phyloP scores from a whole-genome alignment of 164 flowering plant species.

The Hamamelis virginiana region DNA sequence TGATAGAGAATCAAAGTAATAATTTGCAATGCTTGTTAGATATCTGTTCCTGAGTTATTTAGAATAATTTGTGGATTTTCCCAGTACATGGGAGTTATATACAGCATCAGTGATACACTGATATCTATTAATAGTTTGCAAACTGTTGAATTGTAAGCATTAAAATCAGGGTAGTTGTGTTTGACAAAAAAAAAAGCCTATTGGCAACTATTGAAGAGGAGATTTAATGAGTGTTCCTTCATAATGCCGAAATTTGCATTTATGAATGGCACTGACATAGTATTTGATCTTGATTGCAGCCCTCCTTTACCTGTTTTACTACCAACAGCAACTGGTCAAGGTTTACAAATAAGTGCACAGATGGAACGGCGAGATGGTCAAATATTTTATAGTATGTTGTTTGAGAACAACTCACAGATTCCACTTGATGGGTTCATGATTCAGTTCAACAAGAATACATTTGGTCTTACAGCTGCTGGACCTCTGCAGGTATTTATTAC shows the following conservation, averaged over 20 bases:
- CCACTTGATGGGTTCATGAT: constrained; percentile 97
- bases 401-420: constrained; percentile 79
- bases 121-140: neutral
- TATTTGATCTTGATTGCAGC: constrained; percentile 43
- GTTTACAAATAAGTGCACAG: constrained; percentile 90
- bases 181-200: neutral
- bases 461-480: constrained; percentile 94
- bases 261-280: constrained; percentile 7
- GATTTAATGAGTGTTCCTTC: neutral
- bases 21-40: neutral
- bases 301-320: constrained; percentile 83
- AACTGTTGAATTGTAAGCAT: neutral
- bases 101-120: neutral
- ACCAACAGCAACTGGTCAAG: constrained; percentile 84
- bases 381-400: constrained; percentile 79
- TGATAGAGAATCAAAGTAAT: neutral
- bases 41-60: neutral
- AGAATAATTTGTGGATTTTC: neutral
- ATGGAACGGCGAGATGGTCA: constrained; percentile 77
- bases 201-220: neutral
- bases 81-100: neutral
- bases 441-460: constrained; percentile 94
- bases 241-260: neutral
- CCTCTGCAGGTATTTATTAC: constrained; percentile 66
- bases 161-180: neutral